Conservation (phyloP, 768 basidiomycete species). For the Rhizopogon roseolus region DNA sequence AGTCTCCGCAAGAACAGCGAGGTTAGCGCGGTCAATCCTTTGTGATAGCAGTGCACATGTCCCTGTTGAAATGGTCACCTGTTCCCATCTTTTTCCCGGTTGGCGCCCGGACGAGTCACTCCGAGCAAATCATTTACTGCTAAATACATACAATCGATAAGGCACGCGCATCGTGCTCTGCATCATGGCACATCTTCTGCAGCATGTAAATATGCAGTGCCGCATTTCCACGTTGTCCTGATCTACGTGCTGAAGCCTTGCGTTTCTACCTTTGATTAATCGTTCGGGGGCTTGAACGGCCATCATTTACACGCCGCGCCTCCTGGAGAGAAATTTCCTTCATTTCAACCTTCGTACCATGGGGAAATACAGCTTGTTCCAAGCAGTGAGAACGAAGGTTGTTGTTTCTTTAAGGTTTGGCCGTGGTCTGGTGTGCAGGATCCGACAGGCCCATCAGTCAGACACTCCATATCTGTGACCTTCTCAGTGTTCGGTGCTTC, state of each 20-base stretch:
- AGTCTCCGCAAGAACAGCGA: not conserved
- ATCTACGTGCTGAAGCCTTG: slow-evolving; percentile 7
- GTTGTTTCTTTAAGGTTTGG: no score
- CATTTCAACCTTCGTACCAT: not conserved
- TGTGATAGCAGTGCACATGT: not conserved
- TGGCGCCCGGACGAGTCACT: not conserved
- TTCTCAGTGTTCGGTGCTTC: not conserved
- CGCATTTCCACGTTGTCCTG: slow-evolving; percentile 11
- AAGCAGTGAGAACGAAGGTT: not conserved
- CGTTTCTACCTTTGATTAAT: slow-evolving; percentile 2
- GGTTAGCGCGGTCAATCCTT: not conserved
- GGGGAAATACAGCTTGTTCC: not conserved
- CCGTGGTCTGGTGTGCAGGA: no score
- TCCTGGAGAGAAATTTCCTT: not conserved
- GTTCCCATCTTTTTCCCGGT: not conserved
- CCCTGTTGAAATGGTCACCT: slow-evolving; percentile 1
- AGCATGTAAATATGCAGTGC: slow-evolving; percentile 19
- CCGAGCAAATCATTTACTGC: not conserved
- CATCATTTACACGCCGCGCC: not conserved
- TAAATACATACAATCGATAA: slow-evolving; percentile 16
- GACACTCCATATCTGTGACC: not conserved
- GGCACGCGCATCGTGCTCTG: slow-evolving; percentile 20
- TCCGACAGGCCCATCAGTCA: not conserved
- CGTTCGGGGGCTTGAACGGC: slow-evolving; percentile 3
- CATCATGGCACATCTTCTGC: slow-evolving; percentile 11